These are phyloP conservation scores for Ramaria rubella DNA, from an alignment of 768 basidiomycete species.

Conservation along the genomic window DNA sequence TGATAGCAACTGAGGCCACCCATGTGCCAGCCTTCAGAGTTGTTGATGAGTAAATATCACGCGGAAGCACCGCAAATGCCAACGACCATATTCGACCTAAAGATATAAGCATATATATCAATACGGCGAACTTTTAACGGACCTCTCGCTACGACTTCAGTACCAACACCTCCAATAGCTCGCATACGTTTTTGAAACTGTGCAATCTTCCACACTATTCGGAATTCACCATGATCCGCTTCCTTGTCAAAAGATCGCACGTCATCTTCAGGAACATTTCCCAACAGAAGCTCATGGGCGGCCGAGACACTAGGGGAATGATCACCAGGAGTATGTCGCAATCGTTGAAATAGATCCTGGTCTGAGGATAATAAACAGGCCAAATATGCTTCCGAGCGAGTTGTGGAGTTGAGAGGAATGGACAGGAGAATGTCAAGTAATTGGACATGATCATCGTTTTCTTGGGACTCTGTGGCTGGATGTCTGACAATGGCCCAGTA, in stretches of 20 bases:
- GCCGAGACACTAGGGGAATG: neutral
- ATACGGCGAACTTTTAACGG: neutral
- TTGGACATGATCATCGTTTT: constrained; percentile 23
- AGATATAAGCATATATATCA: neutral
- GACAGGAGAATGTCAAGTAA: constrained; percentile 51
- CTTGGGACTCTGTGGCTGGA: constrained; percentile 23
- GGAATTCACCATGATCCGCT: constrained; percentile 7
- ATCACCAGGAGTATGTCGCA: constrained; percentile 38
- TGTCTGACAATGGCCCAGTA: constrained; percentile 72
- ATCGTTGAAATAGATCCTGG: constrained; percentile 52
- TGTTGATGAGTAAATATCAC: neutral
- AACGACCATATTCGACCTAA: constrained; percentile 6
- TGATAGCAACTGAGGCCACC: constrained; percentile 1
- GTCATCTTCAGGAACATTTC: neutral
- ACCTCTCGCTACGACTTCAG: constrained; percentile 8
- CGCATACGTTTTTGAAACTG: constrained; percentile 10
- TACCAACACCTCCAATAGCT: neutral
- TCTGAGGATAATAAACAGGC: constrained; percentile 62
- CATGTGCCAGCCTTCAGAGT: neutral
- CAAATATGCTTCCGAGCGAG: constrained; percentile 53
- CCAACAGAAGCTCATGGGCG: constrained; percentile 4
- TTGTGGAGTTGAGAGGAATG: constrained; percentile 34
- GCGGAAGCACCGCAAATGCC: neutral
- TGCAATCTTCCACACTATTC: constrained; percentile 2
- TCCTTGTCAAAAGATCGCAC: neutral